A percentile compares a stretch with the other conserved stretches of the same genome.
phyloP scores from a whole-genome alignment of 345 rosid species.

The Luvunga scandens region DNA sequence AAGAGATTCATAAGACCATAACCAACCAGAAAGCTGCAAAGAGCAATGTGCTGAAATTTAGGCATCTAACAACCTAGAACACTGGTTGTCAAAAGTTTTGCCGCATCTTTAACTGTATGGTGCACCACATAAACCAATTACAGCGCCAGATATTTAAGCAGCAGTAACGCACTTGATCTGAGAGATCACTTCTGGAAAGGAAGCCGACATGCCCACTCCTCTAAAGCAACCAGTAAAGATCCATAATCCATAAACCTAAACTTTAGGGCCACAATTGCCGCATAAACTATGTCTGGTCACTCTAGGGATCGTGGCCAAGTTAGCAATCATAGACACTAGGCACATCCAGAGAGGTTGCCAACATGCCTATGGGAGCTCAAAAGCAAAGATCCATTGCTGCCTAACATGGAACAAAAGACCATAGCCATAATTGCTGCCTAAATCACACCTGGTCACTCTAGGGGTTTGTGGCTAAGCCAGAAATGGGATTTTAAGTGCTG shows the following conservation, averaged over 20 bases:
- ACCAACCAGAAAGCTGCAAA: not conserved
- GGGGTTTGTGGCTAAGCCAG: slow-evolving; percentile 17
- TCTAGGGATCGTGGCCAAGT: slow-evolving; percentile 19
- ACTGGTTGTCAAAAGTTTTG: not conserved
- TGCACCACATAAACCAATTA: not conserved
- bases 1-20: not conserved
- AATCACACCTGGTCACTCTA: slow-evolving; percentile 24
- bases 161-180: slow-evolving; percentile 14
- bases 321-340: slow-evolving; percentile 16
- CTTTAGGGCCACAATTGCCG: slow-evolving; percentile 11
- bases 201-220: slow-evolving; percentile 22
- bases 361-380: slow-evolving; percentile 20
- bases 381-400: slow-evolving; percentile 20
- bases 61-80: not conserved
- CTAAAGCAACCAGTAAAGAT: slow-evolving; percentile 35
- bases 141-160: slow-evolving; percentile 4
- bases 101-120: slow-evolving; percentile 12
- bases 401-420: slow-evolving; percentile 3
- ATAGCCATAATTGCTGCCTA: slow-evolving; percentile 14
- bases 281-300: slow-evolving; percentile 23
- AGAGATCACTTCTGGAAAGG: slow-evolving; percentile 8
- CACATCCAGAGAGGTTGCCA: slow-evolving; percentile 9
- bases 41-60: not conserved
- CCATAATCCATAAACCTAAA: slow-evolving; percentile 9
- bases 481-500: slow-evolving; percentile 14